Evolutionary conservation across 768 basidiomycete genomes (phyloP), one percentile per base, ranked within the genome.

Genomic region (Sutorius australiensis): DNA sequence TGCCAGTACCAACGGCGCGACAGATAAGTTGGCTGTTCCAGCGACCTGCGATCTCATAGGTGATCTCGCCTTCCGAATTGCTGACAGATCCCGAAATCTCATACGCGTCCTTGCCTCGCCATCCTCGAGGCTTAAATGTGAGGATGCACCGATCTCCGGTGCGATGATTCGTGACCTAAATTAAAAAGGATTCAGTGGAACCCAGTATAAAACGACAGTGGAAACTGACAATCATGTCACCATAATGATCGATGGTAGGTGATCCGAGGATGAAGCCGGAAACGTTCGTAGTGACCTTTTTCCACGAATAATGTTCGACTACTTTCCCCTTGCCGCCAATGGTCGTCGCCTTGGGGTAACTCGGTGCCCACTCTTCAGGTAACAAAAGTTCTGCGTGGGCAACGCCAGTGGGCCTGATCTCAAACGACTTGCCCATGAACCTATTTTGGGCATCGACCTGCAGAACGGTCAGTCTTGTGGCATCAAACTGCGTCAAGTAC

Each of bases 21-120:
- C 92, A 92, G 48, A 98, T 86, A 33, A 98, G 83, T 64, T 98
- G 95, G 40, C 89, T 89, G 64, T 92, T 93, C 95, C 95, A 98
- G 2, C 93, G 81, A 5, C 95, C 95, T 0, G 94, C 94, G 44
- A 98, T 92, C 52, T 95, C 92, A 71, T 95, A 90, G 0, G 78
- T 82, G 30, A 85, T 74, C 19, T 78, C 73, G 10, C 89, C 92
- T 0, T 72, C 59, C 1, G 80, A 67, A 63, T 91, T 86, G 53
- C 80, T 70, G 19, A 98, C 93, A 37, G 81, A 79, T 1, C 95
- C 95, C 2, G 87, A 88, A 65, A 98, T 94, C 70, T 98, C 95
- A 62, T 80, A 93, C 0, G 94, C 92, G 55, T 95, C 89, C 61
- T 82, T 89, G 9, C 90, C 92, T 49, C 92, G 77, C 95, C 95